These are phyloP conservation scores for Whalleya microplaca DNA, from an alignment of 2,329 filamentous ascomycete species.

Conservation along the genomic window DNA sequence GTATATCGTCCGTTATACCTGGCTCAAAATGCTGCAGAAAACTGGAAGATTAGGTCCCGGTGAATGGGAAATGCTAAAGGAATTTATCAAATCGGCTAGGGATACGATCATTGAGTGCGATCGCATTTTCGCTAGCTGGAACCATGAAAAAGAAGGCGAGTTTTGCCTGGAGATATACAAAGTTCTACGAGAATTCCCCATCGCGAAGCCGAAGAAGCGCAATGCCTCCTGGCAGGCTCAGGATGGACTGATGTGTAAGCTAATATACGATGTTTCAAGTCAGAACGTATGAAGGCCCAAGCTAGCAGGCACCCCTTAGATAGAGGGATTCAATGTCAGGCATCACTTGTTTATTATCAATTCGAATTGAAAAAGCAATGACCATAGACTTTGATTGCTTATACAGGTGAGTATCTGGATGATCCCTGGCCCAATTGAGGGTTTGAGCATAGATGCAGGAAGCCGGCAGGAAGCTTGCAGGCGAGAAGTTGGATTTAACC, in stretches of 20 bases:
- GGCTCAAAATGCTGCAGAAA: neutral
- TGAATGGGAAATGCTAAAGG: neutral
- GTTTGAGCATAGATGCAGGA: too few relatives aligned
- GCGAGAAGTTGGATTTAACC: too few relatives aligned
- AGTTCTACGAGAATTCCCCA: constrained; percentile 8
- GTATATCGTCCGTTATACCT: constrained; percentile 1
- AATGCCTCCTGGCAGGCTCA: constrained; percentile 3
- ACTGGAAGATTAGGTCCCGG: neutral
- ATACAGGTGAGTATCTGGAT: too few relatives aligned
- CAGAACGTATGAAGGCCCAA: too few relatives aligned
- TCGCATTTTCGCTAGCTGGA: constrained; percentile 2
- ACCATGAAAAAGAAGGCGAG: neutral
- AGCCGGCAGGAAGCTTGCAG: too few relatives aligned
- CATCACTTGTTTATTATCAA: too few relatives aligned
- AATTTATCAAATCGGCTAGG: neutral
- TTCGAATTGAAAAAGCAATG: too few relatives aligned
- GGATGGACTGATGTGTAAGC: neutral
- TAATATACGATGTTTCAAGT: too few relatives aligned
- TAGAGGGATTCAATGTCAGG: too few relatives aligned
- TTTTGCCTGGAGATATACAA: constrained; percentile 6
- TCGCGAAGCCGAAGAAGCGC: constrained; percentile 5
- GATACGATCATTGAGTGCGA: constrained; percentile 1
- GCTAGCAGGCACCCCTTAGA: too few relatives aligned
- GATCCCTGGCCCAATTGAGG: too few relatives aligned
- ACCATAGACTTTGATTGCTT: too few relatives aligned